phyloP scores from a whole-genome alignment of 768 basidiomycete genomes.

The Lentinula detonsa region DNA sequence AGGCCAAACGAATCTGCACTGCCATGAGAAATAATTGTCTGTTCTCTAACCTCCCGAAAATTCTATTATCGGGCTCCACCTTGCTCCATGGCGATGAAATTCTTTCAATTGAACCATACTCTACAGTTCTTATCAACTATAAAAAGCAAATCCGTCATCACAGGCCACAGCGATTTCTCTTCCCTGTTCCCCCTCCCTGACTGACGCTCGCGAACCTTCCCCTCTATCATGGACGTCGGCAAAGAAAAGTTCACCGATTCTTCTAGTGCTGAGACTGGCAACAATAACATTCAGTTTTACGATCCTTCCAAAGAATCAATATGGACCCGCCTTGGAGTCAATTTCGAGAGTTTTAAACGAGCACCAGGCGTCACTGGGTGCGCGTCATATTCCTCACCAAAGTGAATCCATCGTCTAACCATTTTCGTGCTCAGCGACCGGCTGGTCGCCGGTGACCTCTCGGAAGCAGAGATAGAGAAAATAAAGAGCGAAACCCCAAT shows the following conservation, averaged over 20 bases:
- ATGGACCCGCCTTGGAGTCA: conserved; percentile 38
- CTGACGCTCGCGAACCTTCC: background rate
- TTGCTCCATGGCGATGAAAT: background rate
- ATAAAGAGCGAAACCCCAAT: conserved; percentile 34
- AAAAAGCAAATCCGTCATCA: background rate
- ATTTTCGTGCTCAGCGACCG: conserved; percentile 11
- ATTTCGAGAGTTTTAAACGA: conserved; percentile 38
- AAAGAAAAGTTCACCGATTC: background rate
- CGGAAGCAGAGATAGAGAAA: conserved; percentile 28
- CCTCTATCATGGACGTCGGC: background rate
- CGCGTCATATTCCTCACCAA: conserved; percentile 6
- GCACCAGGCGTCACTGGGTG: conserved; percentile 42
- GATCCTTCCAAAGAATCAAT: conserved; percentile 40
- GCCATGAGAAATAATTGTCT: background rate
- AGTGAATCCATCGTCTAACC: background rate
- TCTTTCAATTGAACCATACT: background rate
- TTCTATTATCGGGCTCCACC: background rate
- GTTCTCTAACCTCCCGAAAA: background rate
- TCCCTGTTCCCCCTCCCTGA: background rate
- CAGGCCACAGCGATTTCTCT: background rate
- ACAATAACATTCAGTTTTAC: conserved; percentile 24
- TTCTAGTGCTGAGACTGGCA: background rate
- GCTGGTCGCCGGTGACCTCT: conserved; percentile 28
- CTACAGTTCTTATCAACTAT: background rate
- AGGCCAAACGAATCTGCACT: background rate